Base-by-base conservation (phyloP, 495 filamentous ascomycete species). In the Tirmania nivea region DNA sequence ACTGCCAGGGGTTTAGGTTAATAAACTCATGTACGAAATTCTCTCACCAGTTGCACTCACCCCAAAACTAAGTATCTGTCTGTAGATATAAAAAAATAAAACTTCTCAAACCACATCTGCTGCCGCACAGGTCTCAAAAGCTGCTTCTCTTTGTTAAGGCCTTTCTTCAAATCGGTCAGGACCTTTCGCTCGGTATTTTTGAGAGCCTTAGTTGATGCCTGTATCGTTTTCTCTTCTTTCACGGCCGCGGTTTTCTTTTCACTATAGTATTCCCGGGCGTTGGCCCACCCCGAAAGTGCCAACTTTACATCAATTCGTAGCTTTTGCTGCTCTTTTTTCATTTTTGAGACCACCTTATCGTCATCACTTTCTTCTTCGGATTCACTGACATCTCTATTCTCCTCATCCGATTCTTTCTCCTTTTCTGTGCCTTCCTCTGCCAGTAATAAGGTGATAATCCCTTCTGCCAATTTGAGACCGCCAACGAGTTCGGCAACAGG, bases 51-150 rank as follows among this genome's bases (percentile, higher is more conserved):
- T 45, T 14, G 39, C 17, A 14, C 39, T 45, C 9, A 45, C 39
- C 39, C 39, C 12, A 97, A 72, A 10, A 94, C 83, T 6, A 97
- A 75, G 62, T 96, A 94, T 8, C 90, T 89, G 59, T 97, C 90
- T 0, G 89, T 94, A 1, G 86, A 94, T 56, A 96, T 78, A 70
- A 97, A 97, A 70, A 83, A 95, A 14, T 76, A 66, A 59, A 93
- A 97, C 63, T 96, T 97, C 60, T 97, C 90, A 60, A 96, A 95
- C 88, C 90, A 97, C 59, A 86, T 74, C 50, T 77, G 79, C 57
- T 78, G 81, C 39, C 90, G 72, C 11, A 93, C 78, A 12, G 82
- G 86, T 51, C 86, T 81, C 2, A 96, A 70, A 16, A 93, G 67
- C 21, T 85, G 78, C 63, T 96, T 97, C 66, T 97, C 90, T 59